A percentile compares a stretch with the other conserved stretches of the same genome.
These are phyloP conservation scores for Carallia pectinifolia DNA, from an alignment of 345 rosid species.

Conservation along the genomic window DNA sequence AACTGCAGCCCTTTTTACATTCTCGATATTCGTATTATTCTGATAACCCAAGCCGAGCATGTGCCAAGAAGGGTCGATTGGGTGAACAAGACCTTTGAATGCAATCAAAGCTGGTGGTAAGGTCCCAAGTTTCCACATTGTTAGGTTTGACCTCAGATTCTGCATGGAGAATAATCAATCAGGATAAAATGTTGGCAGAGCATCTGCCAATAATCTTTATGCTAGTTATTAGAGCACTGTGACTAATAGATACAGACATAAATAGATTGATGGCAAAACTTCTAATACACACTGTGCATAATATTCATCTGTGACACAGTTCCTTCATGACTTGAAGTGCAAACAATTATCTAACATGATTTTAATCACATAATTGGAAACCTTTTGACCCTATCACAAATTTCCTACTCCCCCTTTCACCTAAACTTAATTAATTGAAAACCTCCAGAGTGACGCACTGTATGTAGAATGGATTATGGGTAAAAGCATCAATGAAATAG, in stretches of 20 bases:
- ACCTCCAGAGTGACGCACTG: not conserved
- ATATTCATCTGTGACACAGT: not conserved
- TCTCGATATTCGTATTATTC: conserved; percentile 60
- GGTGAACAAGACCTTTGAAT: conserved; percentile 79
- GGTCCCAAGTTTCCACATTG: conserved; percentile 99
- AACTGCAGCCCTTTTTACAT: conserved; percentile 77
- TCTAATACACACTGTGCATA: not conserved
- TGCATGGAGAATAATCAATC: conserved; percentile 27
- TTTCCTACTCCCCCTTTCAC: not conserved
- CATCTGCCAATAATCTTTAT: conserved; percentile 6
- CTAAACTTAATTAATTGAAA: not conserved
- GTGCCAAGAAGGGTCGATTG: conserved; percentile 88
- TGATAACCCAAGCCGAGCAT: conserved; percentile 98
- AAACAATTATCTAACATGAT: not conserved
- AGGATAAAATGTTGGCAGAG: not conserved
- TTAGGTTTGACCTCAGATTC: conserved; percentile 87
- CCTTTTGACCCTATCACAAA: not conserved
- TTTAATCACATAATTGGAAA: not conserved
- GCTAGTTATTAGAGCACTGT: not conserved
- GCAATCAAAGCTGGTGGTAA: conserved; percentile 96
- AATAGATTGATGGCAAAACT: no score
- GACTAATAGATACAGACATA: no score
- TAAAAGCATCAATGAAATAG: no score
- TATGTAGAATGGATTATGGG: no score
- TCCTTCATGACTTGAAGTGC: not conserved